phyloP scores from a whole-genome alignment of 2,329 filamentous ascomycete species.

The Alternaria sp. region DNA sequence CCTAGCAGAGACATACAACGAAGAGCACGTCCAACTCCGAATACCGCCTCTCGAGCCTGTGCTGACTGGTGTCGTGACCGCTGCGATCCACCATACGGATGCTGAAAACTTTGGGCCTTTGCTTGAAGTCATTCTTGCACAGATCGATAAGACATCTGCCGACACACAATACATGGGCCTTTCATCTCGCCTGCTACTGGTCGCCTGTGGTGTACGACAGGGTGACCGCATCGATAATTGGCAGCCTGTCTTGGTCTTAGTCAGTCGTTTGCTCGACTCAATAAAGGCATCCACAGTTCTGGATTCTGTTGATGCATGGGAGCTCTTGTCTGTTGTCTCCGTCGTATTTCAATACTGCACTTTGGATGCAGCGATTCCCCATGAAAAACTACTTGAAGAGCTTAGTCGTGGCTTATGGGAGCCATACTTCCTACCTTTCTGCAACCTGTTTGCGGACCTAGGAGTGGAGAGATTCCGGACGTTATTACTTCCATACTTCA shows the following conservation, averaged over 20 bases:
- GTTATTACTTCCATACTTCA: slow-evolving; percentile 81
- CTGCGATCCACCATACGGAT: slow-evolving; percentile 82
- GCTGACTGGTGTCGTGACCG: slow-evolving; percentile 78
- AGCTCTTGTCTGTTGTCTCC: slow-evolving; percentile 60
- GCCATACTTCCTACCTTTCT: slow-evolving; percentile 83
- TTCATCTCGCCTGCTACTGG: slow-evolving; percentile 66
- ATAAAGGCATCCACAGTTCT: slow-evolving; percentile 48
- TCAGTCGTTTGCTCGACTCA: slow-evolving; percentile 42
- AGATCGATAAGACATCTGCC: slow-evolving; percentile 51
- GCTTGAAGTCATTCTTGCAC: slow-evolving; percentile 63
- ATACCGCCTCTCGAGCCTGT: slow-evolving; percentile 65
- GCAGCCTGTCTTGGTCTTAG: slow-evolving; percentile 65
- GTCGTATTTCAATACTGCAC: slow-evolving; percentile 79
- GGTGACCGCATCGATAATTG: slow-evolving; percentile 78
- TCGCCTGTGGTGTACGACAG: slow-evolving; percentile 79
- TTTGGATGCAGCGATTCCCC: slow-evolving; percentile 78
- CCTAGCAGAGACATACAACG: slow-evolving; percentile 46
- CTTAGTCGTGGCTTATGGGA: slow-evolving; percentile 72
- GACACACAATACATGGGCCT: slow-evolving; percentile 48
- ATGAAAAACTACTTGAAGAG: slow-evolving; percentile 69
- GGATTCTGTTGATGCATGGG: slow-evolving; percentile 30
- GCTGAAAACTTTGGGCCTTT: slow-evolving; percentile 76
- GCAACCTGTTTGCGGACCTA: slow-evolving; percentile 78
- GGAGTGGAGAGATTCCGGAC: slow-evolving; percentile 77
- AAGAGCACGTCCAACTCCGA: slow-evolving; percentile 51